Evolutionary conservation across 2,329 filamentous ascomycete genomes (phyloP).

Genomic region (Fusarium sp.): DNA sequence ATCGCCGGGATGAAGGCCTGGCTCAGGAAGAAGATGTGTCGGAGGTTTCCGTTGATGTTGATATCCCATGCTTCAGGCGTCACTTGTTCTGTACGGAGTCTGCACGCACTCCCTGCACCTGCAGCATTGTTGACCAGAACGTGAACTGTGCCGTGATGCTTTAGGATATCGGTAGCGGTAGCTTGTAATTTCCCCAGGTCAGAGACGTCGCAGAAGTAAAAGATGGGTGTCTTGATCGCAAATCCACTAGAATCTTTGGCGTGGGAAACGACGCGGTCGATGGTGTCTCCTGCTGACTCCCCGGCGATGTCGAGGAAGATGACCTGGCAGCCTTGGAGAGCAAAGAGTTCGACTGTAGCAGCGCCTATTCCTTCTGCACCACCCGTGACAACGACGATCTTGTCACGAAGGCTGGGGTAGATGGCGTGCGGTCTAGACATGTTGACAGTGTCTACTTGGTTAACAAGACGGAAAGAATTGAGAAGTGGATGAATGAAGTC

Average conservation of each 20-base stretch:
- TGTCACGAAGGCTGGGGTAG: constrained; percentile 53
- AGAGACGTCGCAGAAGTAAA: constrained; percentile 54
- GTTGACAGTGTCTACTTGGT: neutral
- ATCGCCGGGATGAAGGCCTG: constrained; percentile 74
- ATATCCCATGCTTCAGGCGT: constrained; percentile 54
- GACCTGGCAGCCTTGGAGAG: constrained; percentile 54
- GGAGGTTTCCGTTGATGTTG: constrained; percentile 55
- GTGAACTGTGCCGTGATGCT: constrained; percentile 61
- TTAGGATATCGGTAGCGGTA: constrained; percentile 47
- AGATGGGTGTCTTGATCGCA: constrained; percentile 44
- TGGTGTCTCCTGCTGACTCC: constrained; percentile 40
- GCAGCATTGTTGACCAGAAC: constrained; percentile 88
- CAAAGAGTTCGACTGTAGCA: constrained; percentile 54
- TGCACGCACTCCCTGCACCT: constrained; percentile 30
- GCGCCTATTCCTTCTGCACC: constrained; percentile 58
- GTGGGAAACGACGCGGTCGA: constrained; percentile 36
- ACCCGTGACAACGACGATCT: constrained; percentile 55
- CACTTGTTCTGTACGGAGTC: constrained; percentile 46
- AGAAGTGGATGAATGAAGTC: neutral
- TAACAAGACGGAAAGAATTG: neutral
- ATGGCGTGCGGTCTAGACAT: constrained; percentile 42
- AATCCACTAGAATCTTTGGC: constrained; percentile 18
- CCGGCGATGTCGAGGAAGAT: constrained; percentile 54
- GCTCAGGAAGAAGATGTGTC: constrained; percentile 68
- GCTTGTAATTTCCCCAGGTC: constrained; percentile 47